Base-by-base conservation (phyloP, 2,329 filamentous ascomycete genomes). In the Epichloe sylvatica region DNA sequence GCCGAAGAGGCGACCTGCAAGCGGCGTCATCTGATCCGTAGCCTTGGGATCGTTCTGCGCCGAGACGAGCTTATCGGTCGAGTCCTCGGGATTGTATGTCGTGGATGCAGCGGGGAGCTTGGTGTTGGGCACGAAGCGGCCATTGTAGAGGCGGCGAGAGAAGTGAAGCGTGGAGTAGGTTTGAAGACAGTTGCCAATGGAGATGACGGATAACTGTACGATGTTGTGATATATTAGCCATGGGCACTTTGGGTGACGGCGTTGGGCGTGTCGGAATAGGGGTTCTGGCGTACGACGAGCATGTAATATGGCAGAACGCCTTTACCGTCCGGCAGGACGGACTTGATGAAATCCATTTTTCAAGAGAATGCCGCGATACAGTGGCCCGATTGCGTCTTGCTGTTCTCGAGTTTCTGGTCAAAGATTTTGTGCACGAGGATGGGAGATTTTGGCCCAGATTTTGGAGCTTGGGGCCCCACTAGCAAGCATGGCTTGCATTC, bases 71-170 rank as follows among this genome's bases (percentile, higher is more conserved):
- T 80, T 79, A 56, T 73, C 64, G 30, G 70, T 66, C 55, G 72
- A 69, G 60, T 79, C 75, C 21, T 77, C 75, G 12, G 73, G 71
- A 59, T 77, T 68, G 64, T 66, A 70, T 37, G 59, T 62, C 43
- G 62, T 60, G 47, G 70, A 64, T 50, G 61, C 67, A 45, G 67
- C 59, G 9, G 65, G 66, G 11, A 77, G 64, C 34, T 66, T 62
- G 38, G 65, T 52, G 69, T 78, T 78, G 48, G 69, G 66, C 19
- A 80, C 67, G 59, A 79, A 80, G 54, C 69, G 69, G 53, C 81
- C 81, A 57, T 83, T 80, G 73, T 97, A 98, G 62, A 97, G 79
- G 64, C 87, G 84, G n/a, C 83, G 80, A 7, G 89, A 89, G 70
- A 86, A 94, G 65, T 81, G 75, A 3, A 90, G 75, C 17, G 88